Conservation (phyloP, 129 eudicot genomes). For the Arctium lappa region DNA sequence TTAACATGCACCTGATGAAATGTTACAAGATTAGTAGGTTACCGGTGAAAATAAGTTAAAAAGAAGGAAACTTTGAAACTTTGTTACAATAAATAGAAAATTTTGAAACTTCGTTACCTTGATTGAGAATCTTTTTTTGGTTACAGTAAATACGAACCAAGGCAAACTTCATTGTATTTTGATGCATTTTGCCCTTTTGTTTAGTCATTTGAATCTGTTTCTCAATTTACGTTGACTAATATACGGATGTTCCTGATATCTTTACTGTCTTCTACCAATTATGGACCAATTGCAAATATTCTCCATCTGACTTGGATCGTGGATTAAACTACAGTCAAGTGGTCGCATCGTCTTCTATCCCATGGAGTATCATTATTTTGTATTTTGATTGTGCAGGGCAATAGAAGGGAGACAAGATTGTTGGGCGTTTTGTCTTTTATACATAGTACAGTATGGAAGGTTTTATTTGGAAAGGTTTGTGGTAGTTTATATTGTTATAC, state of each 20-base stretch:
- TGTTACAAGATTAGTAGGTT: too few species aligned
- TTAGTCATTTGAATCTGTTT: not conserved
- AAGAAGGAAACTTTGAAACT: too few species aligned
- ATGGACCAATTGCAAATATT: not conserved
- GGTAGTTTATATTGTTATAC: not conserved
- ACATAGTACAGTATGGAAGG: slow-evolving; percentile 99
- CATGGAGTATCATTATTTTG: not conserved
- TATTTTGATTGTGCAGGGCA: slow-evolving; percentile 56
- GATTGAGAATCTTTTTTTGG: too few species aligned
- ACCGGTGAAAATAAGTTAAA: too few species aligned
- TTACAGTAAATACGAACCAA: too few species aligned
- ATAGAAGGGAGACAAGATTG: slow-evolving; percentile 94
- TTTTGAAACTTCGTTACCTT: too few species aligned
- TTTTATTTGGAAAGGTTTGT: slow-evolving; percentile 91
- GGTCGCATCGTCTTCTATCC: not conserved
- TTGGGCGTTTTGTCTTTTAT: slow-evolving; percentile 90
- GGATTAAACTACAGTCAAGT: not conserved
- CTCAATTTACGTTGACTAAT: not conserved
- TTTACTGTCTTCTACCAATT: too few species aligned
- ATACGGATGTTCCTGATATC: too few species aligned
- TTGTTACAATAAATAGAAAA: too few species aligned
- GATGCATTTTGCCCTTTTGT: not conserved
- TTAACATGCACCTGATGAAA: too few species aligned
- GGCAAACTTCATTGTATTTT: not conserved
- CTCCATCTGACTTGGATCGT: not conserved